Base-by-base conservation (phyloP, 2,329 filamentous ascomycete species). In the Biscogniauxia mediterranea region DNA sequence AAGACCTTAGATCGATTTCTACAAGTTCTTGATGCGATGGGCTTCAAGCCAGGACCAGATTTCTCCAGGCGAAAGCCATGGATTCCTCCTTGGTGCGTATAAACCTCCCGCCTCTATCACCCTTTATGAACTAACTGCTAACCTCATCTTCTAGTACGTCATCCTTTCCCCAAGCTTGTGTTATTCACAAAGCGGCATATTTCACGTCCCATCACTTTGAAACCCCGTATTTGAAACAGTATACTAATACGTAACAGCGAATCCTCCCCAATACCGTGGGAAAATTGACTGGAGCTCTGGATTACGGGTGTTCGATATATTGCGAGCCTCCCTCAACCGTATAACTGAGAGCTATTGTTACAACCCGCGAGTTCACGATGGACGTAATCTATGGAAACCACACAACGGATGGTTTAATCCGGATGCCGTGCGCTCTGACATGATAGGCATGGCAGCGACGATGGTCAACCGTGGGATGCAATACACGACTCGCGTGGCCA, bases 341-440 rank as follows among this genome's bases (percentile, higher is more conserved):
- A 17, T 69, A 4, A 23, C 55, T 1, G 50, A 61, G 0, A 8
- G 5, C 9, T 66, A 67, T 51, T 62, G 57, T 50, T 1, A 3
- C 1, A 21, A 49, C 6, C 61, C 64, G 6, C 19, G 54, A 2
- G 2, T 2, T 1, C 50, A 60, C 52, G 25, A 63, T n/a, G 6
- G 1, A 0, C 4, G 0, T 1, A 19, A 5, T 0, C 61, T 70
- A 28, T 69, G 61, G 62, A 23, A 0, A 1, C 13, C 60, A 4
- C 23, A 58, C 3, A 15, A 20, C 0, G 67, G 66, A 3, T 69
- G 55, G 59, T 66, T 70, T 19, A 64, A 68, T 25, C 50, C 60
- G 13, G 68, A 69, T n/a, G 38, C 57, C 3, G 64, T 68, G 46
- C 65, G 68, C 2, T n/a, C 56, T 2, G 61, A 66, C 19, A 68